phyloP scores from a whole-genome alignment of 495 filamentous ascomycete genomes.

The Xylaria nigripes region DNA sequence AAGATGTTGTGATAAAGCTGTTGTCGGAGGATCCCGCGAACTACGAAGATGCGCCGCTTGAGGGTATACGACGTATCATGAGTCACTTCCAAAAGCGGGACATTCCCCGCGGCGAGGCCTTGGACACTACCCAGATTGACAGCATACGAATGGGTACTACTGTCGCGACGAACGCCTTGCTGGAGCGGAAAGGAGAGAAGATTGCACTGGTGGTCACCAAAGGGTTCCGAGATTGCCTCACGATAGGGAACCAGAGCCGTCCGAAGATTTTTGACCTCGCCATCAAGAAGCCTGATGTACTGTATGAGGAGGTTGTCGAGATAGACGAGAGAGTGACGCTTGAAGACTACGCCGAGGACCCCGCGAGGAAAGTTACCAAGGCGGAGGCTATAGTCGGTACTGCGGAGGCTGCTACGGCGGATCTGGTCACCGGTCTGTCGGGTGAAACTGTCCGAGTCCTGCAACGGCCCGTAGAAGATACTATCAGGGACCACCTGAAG shows the following conservation, averaged over 20 bases:
- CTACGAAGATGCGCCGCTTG: slow-evolving; percentile 80
- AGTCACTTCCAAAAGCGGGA: slow-evolving; percentile 67
- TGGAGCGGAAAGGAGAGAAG: slow-evolving; percentile 89
- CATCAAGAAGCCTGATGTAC: slow-evolving; percentile 69
- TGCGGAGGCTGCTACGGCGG: slow-evolving; percentile 33
- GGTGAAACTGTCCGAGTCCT: slow-evolving; percentile 66
- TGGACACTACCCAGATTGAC: slow-evolving; percentile 79
- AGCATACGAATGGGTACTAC: slow-evolving; percentile 87
- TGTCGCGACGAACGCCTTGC: slow-evolving; percentile 78
- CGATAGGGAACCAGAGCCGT: slow-evolving; percentile 77
- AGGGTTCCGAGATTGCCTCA: slow-evolving; percentile 86
- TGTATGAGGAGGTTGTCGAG: slow-evolving; percentile 70
- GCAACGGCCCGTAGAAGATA: slow-evolving; percentile 44
- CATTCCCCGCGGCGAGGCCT: slow-evolving; percentile 68
- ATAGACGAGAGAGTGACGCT: slow-evolving; percentile 78
- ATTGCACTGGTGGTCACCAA: slow-evolving; percentile 88
- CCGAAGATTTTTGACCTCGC: slow-evolving; percentile 79
- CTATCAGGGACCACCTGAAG: slow-evolving; percentile 47
- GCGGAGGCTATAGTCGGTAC: slow-evolving; percentile 41
- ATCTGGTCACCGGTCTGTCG: slow-evolving; percentile 57
- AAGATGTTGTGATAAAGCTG: slow-evolving; percentile 76
- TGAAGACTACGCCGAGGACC: slow-evolving; percentile 82
- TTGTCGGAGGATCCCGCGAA: slow-evolving; percentile 86
- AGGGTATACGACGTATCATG: slow-evolving; percentile 85
- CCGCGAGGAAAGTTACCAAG: slow-evolving; percentile 47